These are phyloP conservation scores for Cunninghamia lanceolata DNA, from an alignment of 75 land plant species.

Conservation along the genomic window DNA sequence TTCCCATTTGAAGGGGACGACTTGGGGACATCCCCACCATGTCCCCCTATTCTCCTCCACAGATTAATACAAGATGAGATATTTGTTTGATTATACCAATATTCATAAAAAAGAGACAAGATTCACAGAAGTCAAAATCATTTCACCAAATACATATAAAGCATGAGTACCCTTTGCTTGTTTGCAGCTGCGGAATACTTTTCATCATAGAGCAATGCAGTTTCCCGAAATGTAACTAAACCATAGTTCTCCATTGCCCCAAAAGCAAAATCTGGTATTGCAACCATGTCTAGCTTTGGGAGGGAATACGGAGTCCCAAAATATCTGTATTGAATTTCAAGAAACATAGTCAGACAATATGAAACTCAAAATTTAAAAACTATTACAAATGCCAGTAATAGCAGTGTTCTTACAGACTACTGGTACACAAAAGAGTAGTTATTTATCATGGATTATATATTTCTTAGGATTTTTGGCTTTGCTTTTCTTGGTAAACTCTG, in stretches of 20 bases:
- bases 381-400: neutral
- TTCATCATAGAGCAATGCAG: slow-evolving; percentile 92
- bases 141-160: neutral
- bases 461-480: too few species aligned
- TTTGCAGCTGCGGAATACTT: slow-evolving; percentile 83
- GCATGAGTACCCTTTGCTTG: slow-evolving; percentile 72
- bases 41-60: neutral
- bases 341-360: neutral
- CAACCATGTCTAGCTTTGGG: slow-evolving; percentile 95
- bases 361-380: neutral
- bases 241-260: slow-evolving; percentile 99
- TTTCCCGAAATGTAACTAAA: slow-evolving; percentile 91
- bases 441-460: too few species aligned
- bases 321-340: slow-evolving; percentile 49
- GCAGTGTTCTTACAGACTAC: neutral
- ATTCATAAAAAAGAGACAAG: neutral
- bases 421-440: neutral
- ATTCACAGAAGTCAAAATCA: neutral
- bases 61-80: neutral
- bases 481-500: neutral
- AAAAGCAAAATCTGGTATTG: slow-evolving; percentile 95
- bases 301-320: slow-evolving; percentile 83
- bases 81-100: neutral
- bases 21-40: neutral
- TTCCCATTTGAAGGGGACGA: neutral